phyloP scores from a whole-genome alignment of 2,329 filamentous ascomycete species.

The Aspergillus sp. region DNA sequence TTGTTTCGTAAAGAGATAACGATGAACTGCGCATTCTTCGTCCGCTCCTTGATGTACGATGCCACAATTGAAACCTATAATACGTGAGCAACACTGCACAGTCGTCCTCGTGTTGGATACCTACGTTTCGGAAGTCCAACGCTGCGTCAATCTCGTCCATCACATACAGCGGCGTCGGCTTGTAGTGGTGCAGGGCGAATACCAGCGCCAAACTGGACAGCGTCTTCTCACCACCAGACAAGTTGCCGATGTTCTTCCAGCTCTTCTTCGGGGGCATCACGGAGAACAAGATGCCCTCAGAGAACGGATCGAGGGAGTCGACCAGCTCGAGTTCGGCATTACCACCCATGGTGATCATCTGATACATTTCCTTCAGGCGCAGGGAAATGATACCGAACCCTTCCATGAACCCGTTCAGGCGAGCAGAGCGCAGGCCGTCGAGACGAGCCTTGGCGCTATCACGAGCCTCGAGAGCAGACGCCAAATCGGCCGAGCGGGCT shows the following conservation, averaged over 20 bases:
- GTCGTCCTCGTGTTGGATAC: constrained; percentile 36
- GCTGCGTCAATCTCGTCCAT: constrained; percentile 99
- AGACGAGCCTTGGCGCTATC: constrained; percentile 89
- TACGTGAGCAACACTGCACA: constrained; percentile 10
- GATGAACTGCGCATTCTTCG: constrained; percentile 98
- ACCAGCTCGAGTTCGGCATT: constrained; percentile 97
- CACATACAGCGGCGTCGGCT: constrained; percentile 94
- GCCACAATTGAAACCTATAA: constrained; percentile 89
- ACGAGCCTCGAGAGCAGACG: constrained; percentile 71
- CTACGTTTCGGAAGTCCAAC: constrained; percentile 94
- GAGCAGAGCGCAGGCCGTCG: constrained; percentile 84
- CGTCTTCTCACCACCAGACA: constrained; percentile 97
- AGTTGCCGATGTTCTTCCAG: constrained; percentile 98
- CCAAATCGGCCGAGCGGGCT: constrained; percentile 78
- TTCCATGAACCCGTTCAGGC: constrained; percentile 96
- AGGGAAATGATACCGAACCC: constrained; percentile 93
- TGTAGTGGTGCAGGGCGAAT: constrained; percentile 98
- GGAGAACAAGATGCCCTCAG: constrained; percentile 92
- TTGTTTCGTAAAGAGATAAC: constrained; percentile 98
- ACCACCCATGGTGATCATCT: constrained; percentile 99
- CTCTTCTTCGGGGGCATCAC: constrained; percentile 99
- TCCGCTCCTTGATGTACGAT: constrained; percentile 98
- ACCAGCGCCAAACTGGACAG: constrained; percentile 88
- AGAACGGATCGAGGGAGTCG: constrained; percentile 93
- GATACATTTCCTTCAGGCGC: constrained; percentile 98